Conservation (phyloP, 2,329 filamentous ascomycete genomes). For the Fusarium sp. region DNA sequence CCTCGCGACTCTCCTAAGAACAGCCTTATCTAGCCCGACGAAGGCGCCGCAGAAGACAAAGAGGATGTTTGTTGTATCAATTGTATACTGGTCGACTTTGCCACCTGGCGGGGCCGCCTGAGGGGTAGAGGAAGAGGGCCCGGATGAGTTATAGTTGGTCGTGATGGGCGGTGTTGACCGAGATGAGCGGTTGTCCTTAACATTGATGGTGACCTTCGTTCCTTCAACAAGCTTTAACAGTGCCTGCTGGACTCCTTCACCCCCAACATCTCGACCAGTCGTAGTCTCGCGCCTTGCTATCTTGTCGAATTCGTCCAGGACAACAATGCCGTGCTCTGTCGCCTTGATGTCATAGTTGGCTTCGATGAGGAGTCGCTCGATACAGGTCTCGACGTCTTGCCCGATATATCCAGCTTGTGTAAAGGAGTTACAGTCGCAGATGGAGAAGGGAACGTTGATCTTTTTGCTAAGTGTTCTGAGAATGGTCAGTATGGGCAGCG, state of each 20-base stretch:
- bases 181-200: conserved; percentile 76
- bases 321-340: conserved; percentile 91
- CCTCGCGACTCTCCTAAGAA: conserved; percentile 86
- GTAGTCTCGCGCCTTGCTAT: conserved; percentile 87
- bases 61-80: conserved; percentile 94
- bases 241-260: conserved; percentile 96
- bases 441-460: conserved; percentile 93
- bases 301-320: conserved; percentile 97
- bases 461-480: conserved; percentile 84
- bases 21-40: conserved; percentile 85
- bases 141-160: conserved; percentile 59
- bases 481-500: conserved; percentile 31
- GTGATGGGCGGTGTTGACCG: conserved; percentile 61
- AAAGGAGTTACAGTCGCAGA: conserved; percentile 94
- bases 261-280: conserved; percentile 92
- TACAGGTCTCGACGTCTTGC: conserved; percentile 95
- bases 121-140: conserved; percentile 54
- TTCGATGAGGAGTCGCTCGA: conserved; percentile 87
- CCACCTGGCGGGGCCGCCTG: conserved; percentile 56
- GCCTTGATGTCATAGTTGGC: conserved; percentile 86
- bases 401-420: conserved; percentile 98
- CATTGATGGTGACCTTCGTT: conserved; percentile 88
- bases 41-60: conserved; percentile 98
- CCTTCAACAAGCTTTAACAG: conserved; percentile 96
- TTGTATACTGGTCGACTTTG: conserved; percentile 70